These are phyloP conservation scores for Fusarium humuli DNA, from an alignment of 2,329 filamentous ascomycete species.

Conservation along the genomic window DNA sequence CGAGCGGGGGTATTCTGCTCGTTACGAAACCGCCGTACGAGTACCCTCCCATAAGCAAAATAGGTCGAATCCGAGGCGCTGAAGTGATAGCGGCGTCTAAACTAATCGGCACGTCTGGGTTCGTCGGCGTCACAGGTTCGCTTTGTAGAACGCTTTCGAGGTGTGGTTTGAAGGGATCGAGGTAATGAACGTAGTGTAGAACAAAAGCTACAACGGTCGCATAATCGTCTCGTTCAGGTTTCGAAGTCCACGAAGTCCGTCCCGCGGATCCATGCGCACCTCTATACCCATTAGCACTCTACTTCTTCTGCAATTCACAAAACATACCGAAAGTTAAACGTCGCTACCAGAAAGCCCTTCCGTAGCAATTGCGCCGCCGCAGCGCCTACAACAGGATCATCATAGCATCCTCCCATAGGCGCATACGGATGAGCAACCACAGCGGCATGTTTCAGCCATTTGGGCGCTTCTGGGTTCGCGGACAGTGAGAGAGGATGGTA, in stretches of 20 bases:
- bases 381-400: conserved; percentile 82
- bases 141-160: conserved; percentile 11
- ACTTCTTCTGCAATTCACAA: too few relatives aligned
- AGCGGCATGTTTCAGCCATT: conserved; percentile 64
- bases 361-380: conserved; percentile 73
- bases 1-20: conserved; percentile 74
- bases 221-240: conserved; percentile 85
- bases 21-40: conserved; percentile 91
- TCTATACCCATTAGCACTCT: conserved; percentile 58
- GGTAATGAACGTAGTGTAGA: conserved; percentile 74
- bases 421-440: conserved; percentile 93
- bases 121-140: conserved; percentile 15
- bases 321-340: conserved; percentile 89
- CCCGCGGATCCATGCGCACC: conserved; percentile 81
- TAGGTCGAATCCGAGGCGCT: conserved; percentile 34
- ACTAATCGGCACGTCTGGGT: background rate
- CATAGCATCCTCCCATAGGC: conserved; percentile 84
- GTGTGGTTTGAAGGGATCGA: conserved; percentile 57
- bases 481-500: conserved; percentile 73
- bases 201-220: conserved; percentile 84
- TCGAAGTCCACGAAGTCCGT: conserved; percentile 87
- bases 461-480: conserved; percentile 47
- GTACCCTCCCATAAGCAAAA: conserved; percentile 79
- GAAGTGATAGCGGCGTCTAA: background rate
- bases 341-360: conserved; percentile 79